A percentile compares a stretch with the other conserved stretches of the same genome.
These are phyloP conservation scores for Pseudogymnoascus sp. DNA, from an alignment of 2,329 filamentous ascomycete species.

Conservation along the genomic window DNA sequence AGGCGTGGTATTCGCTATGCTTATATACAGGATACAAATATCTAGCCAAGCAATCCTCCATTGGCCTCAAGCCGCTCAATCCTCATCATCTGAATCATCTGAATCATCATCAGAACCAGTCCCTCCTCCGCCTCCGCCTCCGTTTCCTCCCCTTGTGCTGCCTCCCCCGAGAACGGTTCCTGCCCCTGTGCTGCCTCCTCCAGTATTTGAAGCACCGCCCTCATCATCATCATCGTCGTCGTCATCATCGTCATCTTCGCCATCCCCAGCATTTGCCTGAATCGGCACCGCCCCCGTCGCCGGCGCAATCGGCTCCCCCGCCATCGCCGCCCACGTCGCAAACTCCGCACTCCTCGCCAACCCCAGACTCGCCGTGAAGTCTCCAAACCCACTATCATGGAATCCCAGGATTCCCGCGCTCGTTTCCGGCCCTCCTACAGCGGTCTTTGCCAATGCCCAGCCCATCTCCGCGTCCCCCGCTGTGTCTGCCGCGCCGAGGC, in stretches of 20 bases:
- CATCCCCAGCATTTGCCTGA: not conserved
- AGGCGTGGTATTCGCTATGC: not conserved
- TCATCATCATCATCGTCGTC: not conserved
- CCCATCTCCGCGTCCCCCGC: conserved; percentile 28
- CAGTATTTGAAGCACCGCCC: not conserved
- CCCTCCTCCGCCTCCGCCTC: not conserved
- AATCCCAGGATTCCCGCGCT: conserved; percentile 24
- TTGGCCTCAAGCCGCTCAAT: not conserved
- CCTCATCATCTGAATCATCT: not conserved
- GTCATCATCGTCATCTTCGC: not conserved
- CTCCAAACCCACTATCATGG: conserved; percentile 25
- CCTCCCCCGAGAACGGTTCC: not conserved
- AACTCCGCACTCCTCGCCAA: conserved; percentile 14
- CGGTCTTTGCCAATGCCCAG: conserved; percentile 28
- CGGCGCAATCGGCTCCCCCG: conserved; percentile 1
- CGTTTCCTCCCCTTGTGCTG: not conserved
- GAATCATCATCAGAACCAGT: not conserved
- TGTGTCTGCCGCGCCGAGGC: conserved; percentile 22
- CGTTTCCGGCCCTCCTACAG: conserved; percentile 19
- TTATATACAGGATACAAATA: not conserved
- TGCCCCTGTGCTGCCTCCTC: not conserved
- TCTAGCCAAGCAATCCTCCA: not conserved
- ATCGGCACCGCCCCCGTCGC: not conserved
- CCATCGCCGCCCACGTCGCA: conserved; percentile 16
- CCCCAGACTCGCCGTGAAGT: conserved; percentile 15